Base-by-base conservation (phyloP, 2,329 filamentous ascomycete genomes). In the Rachicladosporium sp. region DNA sequence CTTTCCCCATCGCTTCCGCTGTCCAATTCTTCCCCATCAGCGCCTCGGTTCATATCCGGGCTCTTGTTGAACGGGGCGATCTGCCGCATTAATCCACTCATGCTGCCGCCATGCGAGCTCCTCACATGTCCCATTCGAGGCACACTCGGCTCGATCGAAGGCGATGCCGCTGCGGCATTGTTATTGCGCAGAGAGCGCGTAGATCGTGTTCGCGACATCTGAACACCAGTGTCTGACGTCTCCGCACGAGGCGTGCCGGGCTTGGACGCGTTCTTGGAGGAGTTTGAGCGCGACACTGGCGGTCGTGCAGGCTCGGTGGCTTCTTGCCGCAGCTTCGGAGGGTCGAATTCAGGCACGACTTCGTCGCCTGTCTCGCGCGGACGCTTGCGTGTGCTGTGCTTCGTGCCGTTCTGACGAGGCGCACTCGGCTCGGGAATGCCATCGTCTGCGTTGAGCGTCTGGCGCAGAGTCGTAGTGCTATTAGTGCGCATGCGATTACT, bases 401-500 rank as follows among this genome's bases (percentile, higher is more conserved):
- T 53, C 40, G 52, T 45, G 27, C 41, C 46, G 33, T 46, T 48
- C 29, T 43, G 39, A 36, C 52, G 53, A 15, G 51, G 45, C 3
- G 51, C 46, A 1, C 49, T 51, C 4, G 48, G 33, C 15, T 19
- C 15, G 9, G 54, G 51, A 15, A 50, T 44, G 12, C 44, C 68
- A 62, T 40, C 70, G 69, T 40, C 62, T 55, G 45, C 67, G 70
- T 51, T 53, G 13, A 47, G 43, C n/a, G 51, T 12, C 38, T 58
- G 51, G 33, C 56, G 46, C 13, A 58, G 41, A 19, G 58, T 59
- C 33, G 66, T 66, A 40, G 75, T 72, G 10, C 82, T 84, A 53
- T 82, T 88, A 55, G 87, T 84, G 53, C 86, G 78, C 30, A 77
- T 76, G 49, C 85, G 76, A 4, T 81, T 77, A 4, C 80, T 78